Conservation (phyloP, 345 rosid genomes). For the Corchorus capsularis region DNA sequence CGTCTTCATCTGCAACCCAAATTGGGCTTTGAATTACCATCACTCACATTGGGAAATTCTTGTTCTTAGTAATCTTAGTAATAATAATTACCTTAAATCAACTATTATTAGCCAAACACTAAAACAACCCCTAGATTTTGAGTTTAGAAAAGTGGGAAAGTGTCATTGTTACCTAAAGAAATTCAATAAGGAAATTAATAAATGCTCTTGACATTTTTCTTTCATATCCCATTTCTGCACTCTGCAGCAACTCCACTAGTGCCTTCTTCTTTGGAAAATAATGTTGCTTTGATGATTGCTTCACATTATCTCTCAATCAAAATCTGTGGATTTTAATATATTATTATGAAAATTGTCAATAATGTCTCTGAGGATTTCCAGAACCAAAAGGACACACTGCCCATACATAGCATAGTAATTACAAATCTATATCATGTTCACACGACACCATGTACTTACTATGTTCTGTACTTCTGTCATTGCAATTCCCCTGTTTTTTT, state of each 20-base stretch:
- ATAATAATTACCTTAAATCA: not conserved
- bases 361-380: not conserved
- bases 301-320: too few species aligned
- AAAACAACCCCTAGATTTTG: not conserved
- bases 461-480: too few species aligned
- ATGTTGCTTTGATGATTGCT: not conserved
- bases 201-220: not conserved
- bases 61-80: not conserved
- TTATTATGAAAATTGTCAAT: too few species aligned
- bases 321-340: too few species aligned
- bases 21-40: not conserved
- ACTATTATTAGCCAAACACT: not conserved
- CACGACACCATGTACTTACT: too few species aligned
- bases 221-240: not conserved
- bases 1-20: not conserved
- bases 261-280: not conserved
- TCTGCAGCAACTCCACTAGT: not conserved
- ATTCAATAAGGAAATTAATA: not conserved
- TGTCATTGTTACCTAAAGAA: not conserved
- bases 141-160: not conserved
- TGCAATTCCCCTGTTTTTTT: not conserved
- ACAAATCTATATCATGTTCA: not conserved
- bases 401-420: not conserved
- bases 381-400: not conserved
- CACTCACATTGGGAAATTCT: not conserved